Base-by-base conservation (phyloP, 192 early-diverging fungal species). In the Coemansia asiatica region DNA sequence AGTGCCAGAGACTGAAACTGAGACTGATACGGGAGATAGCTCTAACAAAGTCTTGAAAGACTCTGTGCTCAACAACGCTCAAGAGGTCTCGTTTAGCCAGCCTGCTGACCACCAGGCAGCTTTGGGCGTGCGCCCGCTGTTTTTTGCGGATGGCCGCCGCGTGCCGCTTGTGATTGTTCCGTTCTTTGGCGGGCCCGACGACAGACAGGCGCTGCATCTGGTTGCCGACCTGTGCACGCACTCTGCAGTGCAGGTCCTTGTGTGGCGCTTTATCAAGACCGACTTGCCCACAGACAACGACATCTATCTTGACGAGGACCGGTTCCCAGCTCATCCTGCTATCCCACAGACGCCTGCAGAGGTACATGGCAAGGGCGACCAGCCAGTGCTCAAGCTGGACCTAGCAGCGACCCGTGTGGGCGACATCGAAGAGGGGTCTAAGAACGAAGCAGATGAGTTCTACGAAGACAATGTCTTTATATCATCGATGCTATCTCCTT, bases 141-240 rank as follows among this genome's bases (percentile, higher is more conserved):
- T 44, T 56, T 69, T 60, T 67, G 67, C 48, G 6, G 73, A 82
- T 46, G 83, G 75, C 35, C 74, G 78, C 29, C 79, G 68, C 22
- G 81, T 83, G 46, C 81, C 88, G 19, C 74, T 84, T 6, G 76
- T 95, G 23, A 77, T 93, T 3, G 85, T 94, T 21, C 85, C 88
- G 16, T 90, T 91, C 68, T 69, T 88, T 51, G 92, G 92, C 15
- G 86, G 89, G 1, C 53, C 67, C 2, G 94, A 95, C 63, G 92
- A 94, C 75, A 83, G 86, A 67, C 86, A 87, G 33, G 86, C 87
- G 0, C 71, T 86, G 26, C 80, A 81, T 3, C 59, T 94, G 26
- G 84, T 79, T 0, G 25, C 78, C 68, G 61, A 83, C 29, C 68
- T 79, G 53, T 79, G 77, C 60, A 74, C 72, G 15, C 79, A 77